Evolutionary conservation across 176 grass and related monocot species (phyloP).

Genomic region (Leersia perrieri): DNA sequence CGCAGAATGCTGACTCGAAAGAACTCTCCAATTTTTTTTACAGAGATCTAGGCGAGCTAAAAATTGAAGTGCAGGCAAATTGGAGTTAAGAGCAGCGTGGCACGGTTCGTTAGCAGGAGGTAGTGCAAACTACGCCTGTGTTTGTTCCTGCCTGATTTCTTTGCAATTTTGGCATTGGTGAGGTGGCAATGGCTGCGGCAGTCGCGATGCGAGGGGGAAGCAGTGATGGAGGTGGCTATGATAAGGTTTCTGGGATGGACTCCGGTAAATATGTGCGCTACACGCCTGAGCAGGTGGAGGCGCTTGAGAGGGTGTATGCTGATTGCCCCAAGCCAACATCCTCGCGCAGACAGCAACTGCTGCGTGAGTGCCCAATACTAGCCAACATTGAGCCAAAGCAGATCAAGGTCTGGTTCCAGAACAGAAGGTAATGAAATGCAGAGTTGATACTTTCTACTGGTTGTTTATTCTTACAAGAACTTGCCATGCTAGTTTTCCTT

Average conservation of each 20-base stretch:
- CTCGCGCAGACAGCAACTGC: conserved; percentile 69
- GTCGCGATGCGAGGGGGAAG: conserved; percentile 60
- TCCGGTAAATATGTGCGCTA: conserved; percentile 89
- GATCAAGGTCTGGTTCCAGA: conserved; percentile 99
- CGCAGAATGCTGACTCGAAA: background rate
- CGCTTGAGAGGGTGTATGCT: conserved; percentile 74
- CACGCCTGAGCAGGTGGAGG: conserved; percentile 90
- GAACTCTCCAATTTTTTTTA: background rate
- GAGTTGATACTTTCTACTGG: background rate
- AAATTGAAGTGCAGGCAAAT: background rate
- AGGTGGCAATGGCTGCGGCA: conserved; percentile 55
- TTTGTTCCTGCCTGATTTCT: background rate
- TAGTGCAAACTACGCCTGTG: background rate
- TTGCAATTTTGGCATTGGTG: background rate
- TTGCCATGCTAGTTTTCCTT: background rate
- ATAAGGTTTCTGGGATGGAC: conserved; percentile 57
- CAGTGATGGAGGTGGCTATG: conserved; percentile 46
- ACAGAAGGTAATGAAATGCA: conserved; percentile 65
- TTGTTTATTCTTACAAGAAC: background rate
- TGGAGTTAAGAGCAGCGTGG: conserved; percentile 6
- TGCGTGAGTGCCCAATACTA: conserved; percentile 83
- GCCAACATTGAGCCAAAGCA: conserved; percentile 91
- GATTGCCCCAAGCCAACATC: conserved; percentile 96
- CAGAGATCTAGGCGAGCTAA: conserved; percentile 6
- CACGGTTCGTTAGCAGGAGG: background rate